These are phyloP conservation scores for Eleusine coracana DNA, from an alignment of 176 grass and related monocot genomes.

Conservation along the genomic window DNA sequence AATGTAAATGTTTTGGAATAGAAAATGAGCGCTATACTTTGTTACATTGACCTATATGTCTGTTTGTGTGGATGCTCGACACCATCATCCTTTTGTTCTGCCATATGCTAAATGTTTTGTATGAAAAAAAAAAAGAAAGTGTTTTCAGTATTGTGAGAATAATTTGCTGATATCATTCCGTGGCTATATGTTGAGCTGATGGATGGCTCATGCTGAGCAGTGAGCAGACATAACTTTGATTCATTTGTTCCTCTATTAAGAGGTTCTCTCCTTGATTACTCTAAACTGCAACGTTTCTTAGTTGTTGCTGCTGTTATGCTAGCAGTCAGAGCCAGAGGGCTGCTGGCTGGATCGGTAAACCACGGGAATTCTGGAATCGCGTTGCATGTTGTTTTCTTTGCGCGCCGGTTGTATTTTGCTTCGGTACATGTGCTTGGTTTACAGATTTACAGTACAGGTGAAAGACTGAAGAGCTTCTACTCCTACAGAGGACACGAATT, in stretches of 20 bases:
- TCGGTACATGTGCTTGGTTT: not conserved
- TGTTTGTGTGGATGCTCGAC: not conserved
- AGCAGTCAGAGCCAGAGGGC: not conserved
- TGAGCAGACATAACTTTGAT: not conserved
- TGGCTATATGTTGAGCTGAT: not conserved
- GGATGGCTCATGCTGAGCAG: not conserved
- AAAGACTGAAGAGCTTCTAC: not conserved
- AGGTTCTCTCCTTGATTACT: not conserved
- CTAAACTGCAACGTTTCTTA: not conserved
- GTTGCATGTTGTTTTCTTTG: not conserved
- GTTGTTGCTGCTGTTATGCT: not conserved
- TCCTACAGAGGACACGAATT: not conserved
- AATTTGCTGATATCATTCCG: not conserved
- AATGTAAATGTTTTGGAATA: constrained; percentile 29
- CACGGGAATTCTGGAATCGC: not conserved
- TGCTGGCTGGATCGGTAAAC: not conserved
- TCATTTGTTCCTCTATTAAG: not conserved
- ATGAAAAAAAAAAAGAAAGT: not conserved
- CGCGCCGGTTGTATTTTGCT: not conserved
- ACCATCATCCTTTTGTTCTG: not conserved
- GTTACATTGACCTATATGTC: constrained; percentile 23
- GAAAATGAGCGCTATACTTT: not conserved
- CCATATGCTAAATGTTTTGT: not conserved
- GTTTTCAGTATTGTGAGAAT: not conserved
- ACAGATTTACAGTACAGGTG: not conserved